phyloP scores from a whole-genome alignment of 371 early-diverging fungal genomes.

The Mortierella sp. region DNA sequence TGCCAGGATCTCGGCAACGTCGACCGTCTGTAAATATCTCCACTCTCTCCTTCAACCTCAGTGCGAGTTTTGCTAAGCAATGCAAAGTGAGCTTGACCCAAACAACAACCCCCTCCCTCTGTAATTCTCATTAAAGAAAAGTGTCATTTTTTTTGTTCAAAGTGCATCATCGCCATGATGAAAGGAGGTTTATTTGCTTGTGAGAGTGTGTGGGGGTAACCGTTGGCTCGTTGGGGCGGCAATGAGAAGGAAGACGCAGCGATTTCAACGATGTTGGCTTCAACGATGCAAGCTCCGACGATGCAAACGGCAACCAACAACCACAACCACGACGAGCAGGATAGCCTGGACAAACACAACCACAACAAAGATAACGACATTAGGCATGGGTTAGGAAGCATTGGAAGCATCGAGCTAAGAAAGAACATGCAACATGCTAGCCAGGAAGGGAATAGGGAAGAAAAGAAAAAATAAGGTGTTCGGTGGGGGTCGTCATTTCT shows the following conservation, averaged over 20 bases:
- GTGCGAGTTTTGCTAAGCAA: not conserved
- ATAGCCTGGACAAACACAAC: no score
- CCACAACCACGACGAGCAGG: no score
- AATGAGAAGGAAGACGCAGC: not conserved
- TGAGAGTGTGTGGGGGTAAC: not conserved
- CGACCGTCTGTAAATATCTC: conserved; percentile 71
- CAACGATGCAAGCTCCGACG: no score
- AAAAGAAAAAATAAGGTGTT: not conserved
- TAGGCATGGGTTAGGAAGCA: not conserved
- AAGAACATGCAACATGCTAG: not conserved
- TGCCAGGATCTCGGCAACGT: conserved; percentile 85
- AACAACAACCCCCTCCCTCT: not conserved
- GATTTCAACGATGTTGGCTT: no score
- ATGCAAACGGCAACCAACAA: no score
- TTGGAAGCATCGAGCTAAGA: not conserved
- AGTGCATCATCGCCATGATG: not conserved
- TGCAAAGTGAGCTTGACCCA: not conserved
- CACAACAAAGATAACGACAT: not conserved
- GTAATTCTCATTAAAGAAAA: conserved; percentile 9
- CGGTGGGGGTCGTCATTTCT: not conserved
- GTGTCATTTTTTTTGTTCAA: conserved; percentile 8
- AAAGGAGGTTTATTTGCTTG: no score
- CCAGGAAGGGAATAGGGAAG: conserved; percentile 10
- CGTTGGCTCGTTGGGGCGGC: not conserved
- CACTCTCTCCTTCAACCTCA: not conserved